Evolutionary conservation across 2,329 filamentous ascomycete species (phyloP), one percentile per base, ranked within the genome.

Genomic region (Bipolaris gigantea): DNA sequence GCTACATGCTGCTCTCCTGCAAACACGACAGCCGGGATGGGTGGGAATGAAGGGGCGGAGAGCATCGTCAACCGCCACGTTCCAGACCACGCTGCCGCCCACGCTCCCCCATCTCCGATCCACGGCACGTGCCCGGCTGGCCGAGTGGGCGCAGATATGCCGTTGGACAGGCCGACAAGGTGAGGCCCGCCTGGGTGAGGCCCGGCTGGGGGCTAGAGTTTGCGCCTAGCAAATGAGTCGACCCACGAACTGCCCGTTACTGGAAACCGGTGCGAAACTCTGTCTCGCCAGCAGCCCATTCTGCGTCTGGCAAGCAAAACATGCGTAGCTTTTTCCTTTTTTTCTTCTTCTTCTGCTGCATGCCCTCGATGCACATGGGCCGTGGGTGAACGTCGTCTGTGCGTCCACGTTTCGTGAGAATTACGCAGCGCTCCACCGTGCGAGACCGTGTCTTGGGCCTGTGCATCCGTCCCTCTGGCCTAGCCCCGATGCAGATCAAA

Each of bases 241-340:
- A 21, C n/a, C 30, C 13, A 30, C 23, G 23, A 41, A 23, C n/a
- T 25, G 36, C 30, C 30, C 44, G 44, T 36, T 46, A 16, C 25
- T 46, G 43, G 43, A 19, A 53, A 38, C 44, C 44, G 50, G 50
- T 53, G 44, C 50, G 44, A 47, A 53, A 53, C 44, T 43, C 32
- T 53, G 43, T 36, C 15, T 36, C 21, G 21, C 15, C 21, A 23
- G 11, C 21, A 34, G 13, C 43, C 27, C 41, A 25, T 35, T 25
- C 32, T 46, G 43, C 38, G 5, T 30, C 33, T 25, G 19, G 33
- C 21, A 36, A 47, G 39, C 34, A 47, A 51, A 36, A 27, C 30
- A 33, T 7, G 5, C 7, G 30, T 8, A 15, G 13, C 34, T 36
- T 36, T 36, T 25, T 23, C n/a, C n/a, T n/a, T 11, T 25, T 25